A percentile compares a stretch with the other conserved stretches of the same genome.
Evolutionary conservation across 495 filamentous ascomycete genomes (phyloP).

Genomic region (Tuber magnatum): DNA sequence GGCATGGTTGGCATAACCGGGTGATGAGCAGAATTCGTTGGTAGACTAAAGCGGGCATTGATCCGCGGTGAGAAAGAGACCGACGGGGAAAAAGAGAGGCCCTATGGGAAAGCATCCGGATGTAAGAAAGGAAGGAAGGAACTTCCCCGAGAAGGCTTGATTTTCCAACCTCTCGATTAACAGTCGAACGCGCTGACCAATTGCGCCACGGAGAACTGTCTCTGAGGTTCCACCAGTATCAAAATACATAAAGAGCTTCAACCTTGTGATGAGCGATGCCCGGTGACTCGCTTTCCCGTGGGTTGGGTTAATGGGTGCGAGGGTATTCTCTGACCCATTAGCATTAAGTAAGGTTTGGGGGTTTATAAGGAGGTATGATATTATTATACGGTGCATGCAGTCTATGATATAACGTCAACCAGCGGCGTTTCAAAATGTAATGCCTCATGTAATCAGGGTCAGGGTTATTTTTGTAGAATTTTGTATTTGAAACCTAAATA

Average conservation of each 20-base stretch:
- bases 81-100: neutral
- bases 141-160: slow-evolving; percentile 45
- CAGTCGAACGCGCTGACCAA: slow-evolving; percentile 50
- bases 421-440: no score
- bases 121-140: neutral
- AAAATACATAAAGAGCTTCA: neutral
- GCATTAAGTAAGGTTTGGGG: neutral
- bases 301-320: neutral
- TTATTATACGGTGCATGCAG: no score
- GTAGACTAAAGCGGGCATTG: neutral
- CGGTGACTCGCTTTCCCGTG: neutral
- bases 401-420: no score
- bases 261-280: neutral
- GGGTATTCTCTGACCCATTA: neutral
- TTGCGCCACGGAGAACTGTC: slow-evolving; percentile 45
- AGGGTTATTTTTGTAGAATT: no score
- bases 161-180: slow-evolving; percentile 50
- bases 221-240: neutral
- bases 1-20: neutral
- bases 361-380: no score
- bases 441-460: no score
- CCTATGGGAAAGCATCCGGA: neutral
- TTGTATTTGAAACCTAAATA: no score
- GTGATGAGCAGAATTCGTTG: neutral
- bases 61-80: neutral